Conservation (phyloP, 164 flowering plant genomes). For the Tetrastigma voinierianum region DNA sequence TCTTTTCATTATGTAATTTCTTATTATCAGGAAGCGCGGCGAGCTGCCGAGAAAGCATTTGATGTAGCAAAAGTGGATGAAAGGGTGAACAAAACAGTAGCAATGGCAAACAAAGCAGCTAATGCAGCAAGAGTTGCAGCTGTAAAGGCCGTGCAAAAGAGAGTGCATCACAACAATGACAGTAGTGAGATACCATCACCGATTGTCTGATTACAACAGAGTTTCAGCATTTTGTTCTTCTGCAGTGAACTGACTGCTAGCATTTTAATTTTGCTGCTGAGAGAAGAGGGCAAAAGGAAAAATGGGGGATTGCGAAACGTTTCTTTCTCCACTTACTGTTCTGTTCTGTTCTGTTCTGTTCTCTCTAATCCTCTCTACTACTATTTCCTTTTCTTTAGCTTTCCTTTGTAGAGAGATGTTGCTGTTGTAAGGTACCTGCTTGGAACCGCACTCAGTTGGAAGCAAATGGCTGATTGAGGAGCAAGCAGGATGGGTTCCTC, state of each 20-base stretch:
- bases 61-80: constrained; percentile 73
- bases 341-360: background rate
- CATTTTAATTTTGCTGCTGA: background rate
- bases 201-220: constrained; percentile 21
- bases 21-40: constrained; percentile 72
- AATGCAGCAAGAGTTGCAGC: constrained; percentile 97
- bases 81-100: constrained; percentile 74
- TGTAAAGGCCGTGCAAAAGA: constrained; percentile 85
- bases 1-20: constrained; percentile 4
- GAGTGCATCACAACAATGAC: constrained; percentile 32
- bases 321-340: background rate
- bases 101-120: constrained; percentile 86
- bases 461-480: constrained; percentile 25
- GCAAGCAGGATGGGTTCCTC: constrained; percentile 29
- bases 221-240: background rate
- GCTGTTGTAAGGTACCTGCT: constrained; percentile 19
- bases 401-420: background rate
- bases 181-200: constrained; percentile 15
- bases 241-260: background rate
- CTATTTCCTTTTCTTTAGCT: background rate
- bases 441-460: constrained; percentile 33
- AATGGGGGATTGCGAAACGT: background rate
- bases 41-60: constrained; percentile 78
- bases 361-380: background rate
- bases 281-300: background rate